Base-by-base conservation (phyloP, 139 green algal species). In the Chlorella ohadii region DNA sequence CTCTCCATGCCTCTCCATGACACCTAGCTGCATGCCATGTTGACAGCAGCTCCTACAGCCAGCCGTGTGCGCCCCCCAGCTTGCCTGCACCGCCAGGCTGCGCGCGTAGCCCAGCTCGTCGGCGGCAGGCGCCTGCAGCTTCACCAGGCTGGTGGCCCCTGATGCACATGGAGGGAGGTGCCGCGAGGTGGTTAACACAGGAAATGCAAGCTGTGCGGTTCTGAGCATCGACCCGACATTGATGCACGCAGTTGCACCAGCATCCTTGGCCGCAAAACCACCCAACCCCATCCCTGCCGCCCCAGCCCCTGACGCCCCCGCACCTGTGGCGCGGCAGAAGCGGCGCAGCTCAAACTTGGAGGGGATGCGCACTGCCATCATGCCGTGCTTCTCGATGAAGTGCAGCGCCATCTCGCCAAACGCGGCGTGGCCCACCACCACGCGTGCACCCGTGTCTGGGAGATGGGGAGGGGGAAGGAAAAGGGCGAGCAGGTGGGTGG, bases 371-470 rank as follows among this genome's bases (percentile, higher is more conserved):
- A 95, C 33, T 13, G 92, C 90, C 91, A 97, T 95, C 70, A 98
- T 83, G 70, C 89, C 89, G 88, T 98, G 97, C 84, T 97, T 96
- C 82, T 99, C 96, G 15, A 98, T 88, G 84, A 99, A 99, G 93
- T 99, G 97, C 90, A 99, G 90, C 27, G 97, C 97, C 95, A 99
- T 98, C 86, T 99, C 97, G 20, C 96, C 96, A 87, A 99, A 93
- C 31, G 89, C 86, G 33, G 87, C 83, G 59, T 97, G 96, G 64
- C 90, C 93, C 41, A 98, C 90, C 34, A 99, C 92, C 36, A 99
- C 92, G 70, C 83, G 88, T 41, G 85, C 89, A 41, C 89, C 89
- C 64, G 78, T 39, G 57, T 89, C 70, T 74, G 70, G 39, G 1
- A 4, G 20, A 56, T n/a, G 16, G 19, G 64, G 25, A 5, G 38